These are phyloP conservation scores for Plasmodium sp. DNA, from an alignment of 169 alveolate genomes.

Conservation along the genomic window DNA sequence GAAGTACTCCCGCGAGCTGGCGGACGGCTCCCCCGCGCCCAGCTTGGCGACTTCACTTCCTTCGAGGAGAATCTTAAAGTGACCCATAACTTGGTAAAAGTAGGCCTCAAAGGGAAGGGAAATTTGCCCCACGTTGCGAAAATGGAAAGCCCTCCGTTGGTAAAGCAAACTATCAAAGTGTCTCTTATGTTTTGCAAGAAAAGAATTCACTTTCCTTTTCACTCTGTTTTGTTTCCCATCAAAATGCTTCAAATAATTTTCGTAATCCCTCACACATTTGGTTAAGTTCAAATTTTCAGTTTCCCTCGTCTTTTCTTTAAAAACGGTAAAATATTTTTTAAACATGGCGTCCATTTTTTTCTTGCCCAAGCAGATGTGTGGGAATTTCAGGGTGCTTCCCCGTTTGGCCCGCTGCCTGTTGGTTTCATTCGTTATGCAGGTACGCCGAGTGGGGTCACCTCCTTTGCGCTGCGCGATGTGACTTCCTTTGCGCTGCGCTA, in stretches of 20 bases:
- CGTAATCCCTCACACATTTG: conserved; percentile 6
- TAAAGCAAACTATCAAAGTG: neutral
- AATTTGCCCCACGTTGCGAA: neutral
- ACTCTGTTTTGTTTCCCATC: conserved; percentile 12
- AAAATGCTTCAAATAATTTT: conserved; percentile 13
- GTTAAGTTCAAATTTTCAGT: conserved; percentile 56
- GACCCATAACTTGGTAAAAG: conserved; percentile 17
- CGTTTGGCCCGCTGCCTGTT: neutral
- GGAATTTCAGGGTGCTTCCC: neutral
- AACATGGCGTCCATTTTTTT: conserved; percentile 33
- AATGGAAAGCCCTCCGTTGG: neutral
- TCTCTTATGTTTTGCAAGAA: neutral
- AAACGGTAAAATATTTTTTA: conserved; percentile 32
- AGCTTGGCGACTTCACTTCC: neutral
- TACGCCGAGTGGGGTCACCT: too few species aligned
- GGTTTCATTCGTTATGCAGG: too few species aligned
- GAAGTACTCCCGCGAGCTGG: neutral
- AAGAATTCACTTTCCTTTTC: conserved; percentile 8
- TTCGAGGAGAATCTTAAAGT: conserved; percentile 8
- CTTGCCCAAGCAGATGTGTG: conserved; percentile 44
- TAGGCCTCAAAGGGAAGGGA: conserved; percentile 40
- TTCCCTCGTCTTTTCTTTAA: conserved; percentile 69
- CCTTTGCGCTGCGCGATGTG: neutral
- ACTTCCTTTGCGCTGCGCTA: neutral
- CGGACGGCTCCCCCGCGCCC: neutral